Base-by-base conservation (phyloP, 148 eudicot species). In the Euryodendron excelsum region DNA sequence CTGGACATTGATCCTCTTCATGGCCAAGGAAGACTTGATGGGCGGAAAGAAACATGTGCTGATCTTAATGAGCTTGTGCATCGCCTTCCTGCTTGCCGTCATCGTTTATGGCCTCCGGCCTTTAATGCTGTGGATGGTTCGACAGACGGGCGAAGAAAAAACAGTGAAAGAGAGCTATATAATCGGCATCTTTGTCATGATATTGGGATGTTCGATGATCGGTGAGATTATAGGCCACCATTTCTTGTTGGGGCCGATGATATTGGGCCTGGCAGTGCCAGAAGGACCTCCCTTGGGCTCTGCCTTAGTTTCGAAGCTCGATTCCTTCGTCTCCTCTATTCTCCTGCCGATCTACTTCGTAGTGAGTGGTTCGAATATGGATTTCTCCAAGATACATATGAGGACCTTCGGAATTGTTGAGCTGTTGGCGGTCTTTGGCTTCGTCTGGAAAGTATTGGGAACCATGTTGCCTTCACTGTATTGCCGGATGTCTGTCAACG, bases 251-350 rank as follows among this genome's bases (percentile, higher is more conserved):
- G 87, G 84, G 25, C 81, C 87, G 8, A 39, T 81, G 33, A 23
- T 80, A 37, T 18, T 84, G 59, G 87, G 87, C 60, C 23, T 81
- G 76, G 81, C 78, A 0, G 72, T 84, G 9, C 87, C 87, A 2
- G 84, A 69, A 39, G 87, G 87, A 36, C 87, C 87, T 34, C 87
- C 87, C 3, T 56, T 84, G 62, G 87, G 87, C 18, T 47, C 79
- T 12, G 82, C 87, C 12, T 75, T 84, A 69, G 74, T 77, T 18
- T 1, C 45, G 11, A 80, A 74, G 44, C 67, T 84, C 0, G 86
- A 80, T 25, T 15, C 73, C 11, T 45, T 73, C 4, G 52, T 80
- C 20, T 72, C 83, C 3, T 25, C 56, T 14, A 59, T 84, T 14
- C 69, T 84, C 3, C 0, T 80, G 60, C 86, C 86, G 4, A 15